Base-by-base conservation (phyloP, 2,329 filamentous ascomycete genomes). In the Pezicula radicicola region DNA sequence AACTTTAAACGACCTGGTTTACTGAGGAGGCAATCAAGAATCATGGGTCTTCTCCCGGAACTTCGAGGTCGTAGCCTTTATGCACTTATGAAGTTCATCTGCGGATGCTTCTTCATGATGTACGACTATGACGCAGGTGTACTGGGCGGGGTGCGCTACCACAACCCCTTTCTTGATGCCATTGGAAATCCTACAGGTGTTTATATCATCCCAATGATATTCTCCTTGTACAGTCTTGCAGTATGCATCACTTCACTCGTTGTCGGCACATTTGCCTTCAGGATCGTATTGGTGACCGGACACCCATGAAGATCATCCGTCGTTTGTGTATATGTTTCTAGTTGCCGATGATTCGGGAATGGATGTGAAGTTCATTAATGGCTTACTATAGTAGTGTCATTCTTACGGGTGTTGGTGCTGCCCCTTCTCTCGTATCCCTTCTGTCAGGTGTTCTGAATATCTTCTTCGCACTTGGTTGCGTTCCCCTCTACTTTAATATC, bases 291-390 rank as follows among this genome's bases (percentile, higher is more conserved):
- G n/a, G n/a, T n/a, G n/a, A 33, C 30, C 30, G 70, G 68, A 72
- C 53, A 64, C 58, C 46, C 67, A 62, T 3, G 65, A 69, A 40
- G 51, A 66, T 66, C 12, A 69, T 68, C n/a, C 62, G 66, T 6
- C 66, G 69, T 7, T 60, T 71, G 10, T 60, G 70, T 6, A 71
- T 69, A 5, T 67, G 67, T 6, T 71, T 70, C 56, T 50, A 71
- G 49, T 66, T 71, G 36, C 56, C 64, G 12, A 53, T 54, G 3
- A 63, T 55, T 21, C 51, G 44, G 16, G 30, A 55, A 30, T 48
- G 47, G 54, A 53, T 55, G 54, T 47, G 54, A 41, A 52, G 18
- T 50, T 40, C 15, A 10, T 19, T 39, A 33, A 46, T 30, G 16
- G 61, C 67, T 3, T 68, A 67, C 51, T 67, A 65, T 55, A 59